Base-by-base conservation (phyloP, 495 filamentous ascomycete genomes). In the Penicillium canariense region DNA sequence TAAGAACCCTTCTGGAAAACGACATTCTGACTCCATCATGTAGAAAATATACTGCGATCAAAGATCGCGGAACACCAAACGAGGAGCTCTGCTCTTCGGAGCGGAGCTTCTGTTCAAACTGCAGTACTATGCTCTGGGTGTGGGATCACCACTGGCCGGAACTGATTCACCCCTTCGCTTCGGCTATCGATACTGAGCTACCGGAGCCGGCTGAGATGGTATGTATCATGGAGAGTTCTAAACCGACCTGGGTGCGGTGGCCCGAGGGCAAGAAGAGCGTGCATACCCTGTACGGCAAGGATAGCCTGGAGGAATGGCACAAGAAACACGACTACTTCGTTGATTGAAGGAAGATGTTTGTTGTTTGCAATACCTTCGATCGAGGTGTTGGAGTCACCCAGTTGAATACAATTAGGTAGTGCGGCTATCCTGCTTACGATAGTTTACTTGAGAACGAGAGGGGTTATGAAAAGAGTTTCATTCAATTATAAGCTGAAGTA, bases 81-180 rank as follows among this genome's bases (percentile, higher is more conserved):
- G 70, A 80, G 46, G 45, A 72, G 51, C 58, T 58, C 35, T 77
- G 69, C 56, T 69, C 67, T 2, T 79, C 77, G 1, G 74, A 82
- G 61, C 68, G 79, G 17, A 80, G 68, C 58, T 83, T 82, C 54
- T 83, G 77, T 61, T 77, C 75, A 5, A 76, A 75, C 47, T 83
- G 80, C 59, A 70, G 70, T 40, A 67, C 70, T 1, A 81, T 81
- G 79, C 68, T 81, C 5, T 77, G 77, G 70, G 55, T 77, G 5
- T 80, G 72, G 71, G 73, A 78, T 55, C 58, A 68, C 26, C 67
- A 74, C 22, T 83, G 76, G 78, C 78, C 79, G 6, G 79, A 83
- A 53, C 47, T 83, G 46, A 80, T 81, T 52, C 80, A 82, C 58
- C 81, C 80, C 0, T 83, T 83, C 66, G 76, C 79, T 1, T 75